Conservation (phyloP, 805 yeast species). For the Candida peoriensis region DNA sequence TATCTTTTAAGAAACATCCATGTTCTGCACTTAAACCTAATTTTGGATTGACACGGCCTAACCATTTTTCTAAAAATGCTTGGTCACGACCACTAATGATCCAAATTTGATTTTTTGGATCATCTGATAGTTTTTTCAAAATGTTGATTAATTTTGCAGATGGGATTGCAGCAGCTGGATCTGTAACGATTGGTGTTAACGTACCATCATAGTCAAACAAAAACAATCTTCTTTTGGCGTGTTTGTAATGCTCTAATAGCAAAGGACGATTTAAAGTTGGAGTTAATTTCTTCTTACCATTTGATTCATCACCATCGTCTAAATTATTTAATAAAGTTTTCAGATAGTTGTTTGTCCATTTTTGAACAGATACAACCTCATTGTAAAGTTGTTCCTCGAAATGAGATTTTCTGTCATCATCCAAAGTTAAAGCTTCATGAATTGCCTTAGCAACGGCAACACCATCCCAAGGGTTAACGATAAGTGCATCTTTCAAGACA, state of each 20-base stretch:
- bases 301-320: constrained; percentile 33
- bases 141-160: constrained; percentile 62
- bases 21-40: constrained; percentile 94
- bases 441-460: constrained; percentile 88
- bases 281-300: constrained; percentile 47
- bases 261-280: constrained; percentile 78
- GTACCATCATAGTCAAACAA: constrained; percentile 98
- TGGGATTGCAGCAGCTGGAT: constrained; percentile 98
- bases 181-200: constrained; percentile 89
- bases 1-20: constrained; percentile 87
- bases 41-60: constrained; percentile 53
- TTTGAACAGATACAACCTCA: constrained; percentile 70
- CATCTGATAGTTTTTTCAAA: constrained; percentile 56
- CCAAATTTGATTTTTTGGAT: constrained; percentile 87
- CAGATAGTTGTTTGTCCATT: constrained; percentile 70
- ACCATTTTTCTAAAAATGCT: constrained; percentile 80
- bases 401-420: constrained; percentile 37
- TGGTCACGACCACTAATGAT: constrained; percentile 95
- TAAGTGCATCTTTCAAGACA: constrained; percentile 64
- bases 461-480: constrained; percentile 96
- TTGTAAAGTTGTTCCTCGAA: constrained; percentile 53
- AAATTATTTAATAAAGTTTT: constrained; percentile 29
- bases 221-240: constrained; percentile 67
- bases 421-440: constrained; percentile 58
- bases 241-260: constrained; percentile 52